These are phyloP conservation scores for Aphanomyces invadans DNA, from an alignment of 352 stramenopile species.

Conservation along the genomic window DNA sequence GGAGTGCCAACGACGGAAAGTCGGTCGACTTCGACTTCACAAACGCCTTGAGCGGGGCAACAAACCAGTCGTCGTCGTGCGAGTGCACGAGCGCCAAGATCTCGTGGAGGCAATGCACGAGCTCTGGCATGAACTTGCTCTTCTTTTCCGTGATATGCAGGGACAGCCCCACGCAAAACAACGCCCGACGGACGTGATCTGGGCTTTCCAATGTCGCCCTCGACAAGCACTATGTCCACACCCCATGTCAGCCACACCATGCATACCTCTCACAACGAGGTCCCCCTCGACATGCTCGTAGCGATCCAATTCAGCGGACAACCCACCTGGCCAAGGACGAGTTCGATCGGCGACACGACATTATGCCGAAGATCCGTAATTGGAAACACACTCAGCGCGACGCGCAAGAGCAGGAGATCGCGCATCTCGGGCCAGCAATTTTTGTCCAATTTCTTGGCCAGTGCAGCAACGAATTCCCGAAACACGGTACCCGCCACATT, in stretches of 20 bases:
- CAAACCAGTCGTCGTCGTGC: conserved; percentile 36
- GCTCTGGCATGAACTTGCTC: conserved; percentile 86
- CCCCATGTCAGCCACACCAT: background rate
- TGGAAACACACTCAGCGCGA: conserved; percentile 87
- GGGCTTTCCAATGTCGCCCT: background rate
- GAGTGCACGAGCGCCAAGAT: conserved; percentile 30
- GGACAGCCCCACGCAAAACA: conserved; percentile 30
- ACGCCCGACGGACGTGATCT: background rate
- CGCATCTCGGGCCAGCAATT: conserved; percentile 81
- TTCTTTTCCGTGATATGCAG: conserved; percentile 76
- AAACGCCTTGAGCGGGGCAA: conserved; percentile 7
- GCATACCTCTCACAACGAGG: too few relatives aligned
- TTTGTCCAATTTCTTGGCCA: conserved; percentile 85
- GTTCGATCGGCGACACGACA: conserved; percentile 87
- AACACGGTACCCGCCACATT: conserved; percentile 84
- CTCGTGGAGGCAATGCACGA: conserved; percentile 28
- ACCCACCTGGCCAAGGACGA: conserved; percentile 87
- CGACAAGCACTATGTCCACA: background rate
- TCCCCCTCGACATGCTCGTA: too few relatives aligned
- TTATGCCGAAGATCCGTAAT: conserved; percentile 92
- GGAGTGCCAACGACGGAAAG: conserved; percentile 30
- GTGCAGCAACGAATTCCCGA: conserved; percentile 83
- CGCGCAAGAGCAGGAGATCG: conserved; percentile 87
- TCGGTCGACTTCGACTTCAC: background rate
- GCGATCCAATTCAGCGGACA: too few relatives aligned